Conservation (phyloP, 345 rosid species). For the Dimocarpus longan region DNA sequence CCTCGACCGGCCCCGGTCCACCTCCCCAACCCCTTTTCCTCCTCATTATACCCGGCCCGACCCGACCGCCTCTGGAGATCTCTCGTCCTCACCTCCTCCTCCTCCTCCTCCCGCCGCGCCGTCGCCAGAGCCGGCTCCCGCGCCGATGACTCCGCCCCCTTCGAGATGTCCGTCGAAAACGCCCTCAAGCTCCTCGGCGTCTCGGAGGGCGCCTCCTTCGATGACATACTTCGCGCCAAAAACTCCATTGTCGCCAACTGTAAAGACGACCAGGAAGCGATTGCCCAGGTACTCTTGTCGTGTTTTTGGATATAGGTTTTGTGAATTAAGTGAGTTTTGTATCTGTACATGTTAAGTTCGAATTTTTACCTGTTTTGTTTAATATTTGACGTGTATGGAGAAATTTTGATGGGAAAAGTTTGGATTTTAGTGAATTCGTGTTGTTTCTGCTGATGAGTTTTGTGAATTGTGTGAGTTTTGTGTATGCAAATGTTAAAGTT, state of each 20-base stretch:
- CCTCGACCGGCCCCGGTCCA: constrained; percentile 32
- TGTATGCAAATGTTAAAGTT: background rate
- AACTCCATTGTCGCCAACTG: constrained; percentile 70
- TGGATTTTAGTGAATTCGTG: background rate
- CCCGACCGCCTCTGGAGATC: constrained; percentile 44
- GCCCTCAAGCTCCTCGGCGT: constrained; percentile 96
- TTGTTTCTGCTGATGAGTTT: background rate
- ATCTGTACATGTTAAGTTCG: background rate
- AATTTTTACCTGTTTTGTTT: background rate
- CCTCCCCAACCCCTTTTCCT: constrained; percentile 16
- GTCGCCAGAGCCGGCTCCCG: constrained; percentile 62
- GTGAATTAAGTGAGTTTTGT: background rate
- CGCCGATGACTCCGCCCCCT: constrained; percentile 88
- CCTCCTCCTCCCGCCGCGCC: constrained; percentile 39
- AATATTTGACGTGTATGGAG: background rate
- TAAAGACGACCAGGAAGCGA: constrained; percentile 75
- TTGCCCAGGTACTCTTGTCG: constrained; percentile 66
- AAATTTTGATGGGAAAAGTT: background rate
- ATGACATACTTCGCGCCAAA: constrained; percentile 94
- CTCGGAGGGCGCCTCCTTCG: constrained; percentile 82
- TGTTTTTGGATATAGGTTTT: background rate
- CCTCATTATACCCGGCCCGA: constrained; percentile 27
- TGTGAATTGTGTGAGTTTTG: background rate
- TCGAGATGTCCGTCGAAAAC: constrained; percentile 92
- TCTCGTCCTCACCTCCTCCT: constrained; percentile 14